Percentiles rank a stretch among this genome's conserved stretches.
Evolutionary conservation across 2,329 filamentous ascomycete genomes (phyloP).

Genomic region (Achaetomium macrosporum): DNA sequence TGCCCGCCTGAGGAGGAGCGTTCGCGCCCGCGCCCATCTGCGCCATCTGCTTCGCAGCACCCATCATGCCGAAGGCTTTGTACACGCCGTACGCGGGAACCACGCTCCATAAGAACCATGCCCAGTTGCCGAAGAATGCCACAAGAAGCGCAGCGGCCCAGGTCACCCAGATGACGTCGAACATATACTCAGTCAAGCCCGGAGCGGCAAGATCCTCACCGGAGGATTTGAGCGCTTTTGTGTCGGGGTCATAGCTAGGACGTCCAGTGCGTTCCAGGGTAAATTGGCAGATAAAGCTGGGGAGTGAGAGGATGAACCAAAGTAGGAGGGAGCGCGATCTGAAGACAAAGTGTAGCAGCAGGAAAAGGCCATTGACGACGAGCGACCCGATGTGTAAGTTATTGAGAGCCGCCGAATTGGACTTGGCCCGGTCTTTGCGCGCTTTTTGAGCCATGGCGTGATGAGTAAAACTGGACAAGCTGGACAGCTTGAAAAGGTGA

Average conservation of each 20-base stretch:
- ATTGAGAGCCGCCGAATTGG: slow-evolving; percentile 71
- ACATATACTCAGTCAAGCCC: slow-evolving; percentile 96
- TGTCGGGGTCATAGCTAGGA: slow-evolving; percentile 61
- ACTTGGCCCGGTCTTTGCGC: slow-evolving; percentile 63
- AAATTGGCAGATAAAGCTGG: slow-evolving; percentile 73
- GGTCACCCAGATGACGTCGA: slow-evolving; percentile 93
- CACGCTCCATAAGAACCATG: slow-evolving; percentile 50
- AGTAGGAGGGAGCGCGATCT: slow-evolving; percentile 57
- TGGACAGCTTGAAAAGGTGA: too few relatives aligned
- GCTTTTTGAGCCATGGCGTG: slow-evolving; percentile 55
- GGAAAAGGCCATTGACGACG: slow-evolving; percentile 65
- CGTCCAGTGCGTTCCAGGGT: slow-evolving; percentile 80
- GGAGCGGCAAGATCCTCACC: slow-evolving; percentile 85
- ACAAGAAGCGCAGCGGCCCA: slow-evolving; percentile 72
- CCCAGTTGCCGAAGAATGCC: slow-evolving; percentile 74
- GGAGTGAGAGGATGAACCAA: slow-evolving; percentile 68
- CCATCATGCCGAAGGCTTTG: slow-evolving; percentile 48
- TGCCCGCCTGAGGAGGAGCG: slow-evolving; percentile 37
- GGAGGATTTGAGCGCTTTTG: slow-evolving; percentile 62
- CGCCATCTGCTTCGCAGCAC: slow-evolving; percentile 50
- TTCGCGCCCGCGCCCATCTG: slow-evolving; percentile 32
- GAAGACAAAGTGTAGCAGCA: slow-evolving; percentile 62
- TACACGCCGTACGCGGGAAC: slow-evolving; percentile 52
- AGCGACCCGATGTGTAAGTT: slow-evolving; percentile 75
- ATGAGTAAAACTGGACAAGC: too few relatives aligned